These are phyloP conservation scores for Hypoxylon fragiforme DNA, from an alignment of 495 filamentous ascomycete species.

Conservation along the genomic window DNA sequence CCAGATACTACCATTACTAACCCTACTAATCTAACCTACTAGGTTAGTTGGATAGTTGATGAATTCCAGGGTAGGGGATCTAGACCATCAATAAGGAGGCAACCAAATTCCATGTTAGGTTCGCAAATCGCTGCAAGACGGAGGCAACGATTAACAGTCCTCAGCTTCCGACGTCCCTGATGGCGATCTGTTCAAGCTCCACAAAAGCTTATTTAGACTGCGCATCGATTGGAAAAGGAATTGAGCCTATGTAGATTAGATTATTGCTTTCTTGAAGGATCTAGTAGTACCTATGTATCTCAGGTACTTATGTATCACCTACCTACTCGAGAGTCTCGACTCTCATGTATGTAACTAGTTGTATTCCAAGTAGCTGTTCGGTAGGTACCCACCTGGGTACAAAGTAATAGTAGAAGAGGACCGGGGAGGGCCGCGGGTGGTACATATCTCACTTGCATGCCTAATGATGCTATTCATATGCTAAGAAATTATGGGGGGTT, in stretches of 20 bases:
- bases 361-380: no score
- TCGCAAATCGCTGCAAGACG: constrained; percentile 14
- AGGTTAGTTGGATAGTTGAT: no score
- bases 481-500: constrained; percentile 2
- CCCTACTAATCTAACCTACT: no score
- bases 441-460: constrained; percentile 19
- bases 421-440: constrained; percentile 2
- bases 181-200: constrained; percentile 31
- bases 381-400: no score
- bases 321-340: no score
- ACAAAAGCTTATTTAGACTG: constrained; percentile 42
- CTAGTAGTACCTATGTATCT: no score
- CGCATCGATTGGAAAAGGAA: constrained; percentile 15
- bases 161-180: constrained; percentile 12
- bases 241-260: neutral
- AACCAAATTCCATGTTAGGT: constrained; percentile 1
- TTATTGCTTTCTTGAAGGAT: constrained; percentile 2
- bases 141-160: constrained; percentile 7
- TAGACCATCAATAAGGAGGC: constrained; percentile 1
- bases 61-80: no score
- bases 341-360: no score
- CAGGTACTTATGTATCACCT: no score
- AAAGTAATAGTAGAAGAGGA: no score
- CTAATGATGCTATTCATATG: constrained; percentile 10
- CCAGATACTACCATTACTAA: neutral